Evolutionary conservation across 2,329 filamentous ascomycete species (phyloP), one percentile per base, ranked within the genome.

Genomic region (Alternaria brassicicola): DNA sequence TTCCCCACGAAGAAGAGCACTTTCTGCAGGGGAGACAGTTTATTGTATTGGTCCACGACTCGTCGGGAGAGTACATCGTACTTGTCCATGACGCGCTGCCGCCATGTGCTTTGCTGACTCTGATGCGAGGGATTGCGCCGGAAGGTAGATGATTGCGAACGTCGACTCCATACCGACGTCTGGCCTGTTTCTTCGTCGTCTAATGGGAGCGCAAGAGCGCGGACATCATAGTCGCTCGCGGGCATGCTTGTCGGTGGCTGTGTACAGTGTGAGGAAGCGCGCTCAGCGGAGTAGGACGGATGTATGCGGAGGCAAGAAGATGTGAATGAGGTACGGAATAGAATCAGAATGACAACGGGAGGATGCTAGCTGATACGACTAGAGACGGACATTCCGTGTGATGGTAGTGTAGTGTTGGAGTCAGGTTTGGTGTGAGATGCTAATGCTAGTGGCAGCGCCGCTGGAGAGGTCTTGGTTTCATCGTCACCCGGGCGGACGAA

Each of bases 11-110:
- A 76, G 19, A 88, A 81, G 19, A 88, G 80, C 6, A 87, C 76
- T 66, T 85, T 86, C 76, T 96, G 89, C 55, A 86, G 70, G 1
- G 85, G 80, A 13, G 85, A 81, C 51, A 92, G 80, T 62, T 79
- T 79, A 62, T 82, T 75, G 78, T 85, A 90, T 43, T 84, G 78
- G 56, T 79, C 77, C 43, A 83, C 48, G 26, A 81, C 73, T 57
- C 82, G 75, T 9, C 79, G 76, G 59, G 81, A 80, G 31, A 83
- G 68, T 63, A 82, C 78, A 56, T 79, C 72, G 46, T 79, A 78
- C 17, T 76, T 78, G 41, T 73, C 76, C 60, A 81, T 69, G 53
- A 81, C 71, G 59, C 81, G 79, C 36, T 77, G 74, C 54, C 75
- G 69, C 55, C 80, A 72, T 48, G 64, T 70, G 7, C 64, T 72